Evolutionary conservation across 2,329 filamentous ascomycete genomes (phyloP).

Genomic region (Botryotinia narcissicola): DNA sequence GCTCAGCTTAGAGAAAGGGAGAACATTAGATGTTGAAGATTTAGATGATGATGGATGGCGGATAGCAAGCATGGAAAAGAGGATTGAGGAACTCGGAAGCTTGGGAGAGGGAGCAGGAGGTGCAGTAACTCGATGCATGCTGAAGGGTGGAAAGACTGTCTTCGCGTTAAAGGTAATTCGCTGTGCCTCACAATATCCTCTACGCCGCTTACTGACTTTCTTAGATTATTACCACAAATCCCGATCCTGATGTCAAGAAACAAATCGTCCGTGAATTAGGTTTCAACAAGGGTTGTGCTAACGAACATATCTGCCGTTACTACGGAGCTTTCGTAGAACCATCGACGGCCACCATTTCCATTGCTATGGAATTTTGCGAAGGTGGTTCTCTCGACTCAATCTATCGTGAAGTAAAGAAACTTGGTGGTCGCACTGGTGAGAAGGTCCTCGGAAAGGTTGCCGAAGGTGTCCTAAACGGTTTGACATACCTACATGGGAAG

Average conservation of each 20-base stretch:
- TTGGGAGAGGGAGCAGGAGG: conserved; percentile 94
- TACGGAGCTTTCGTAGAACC: conserved; percentile 97
- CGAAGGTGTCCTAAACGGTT: conserved; percentile 86
- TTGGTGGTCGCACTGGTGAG: conserved; percentile 91
- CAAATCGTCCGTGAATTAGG: conserved; percentile 94
- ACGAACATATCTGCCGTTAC: conserved; percentile 94
- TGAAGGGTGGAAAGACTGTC: conserved; percentile 88
- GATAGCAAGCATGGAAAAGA: conserved; percentile 83
- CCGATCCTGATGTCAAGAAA: conserved; percentile 96
- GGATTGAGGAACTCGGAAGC: conserved; percentile 84
- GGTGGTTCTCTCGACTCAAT: conserved; percentile 94
- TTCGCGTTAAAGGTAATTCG: conserved; percentile 86
- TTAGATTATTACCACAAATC: conserved; percentile 96
- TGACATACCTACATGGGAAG: conserved; percentile 91
- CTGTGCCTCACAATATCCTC: conserved; percentile 19
- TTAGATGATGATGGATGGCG: conserved; percentile 94
- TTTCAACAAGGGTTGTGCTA: conserved; percentile 97
- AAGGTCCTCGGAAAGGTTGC: conserved; percentile 97
- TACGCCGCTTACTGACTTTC: conserved; percentile 5
- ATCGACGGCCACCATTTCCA: conserved; percentile 93
- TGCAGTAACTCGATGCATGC: conserved; percentile 84
- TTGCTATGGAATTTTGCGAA: conserved; percentile 99
- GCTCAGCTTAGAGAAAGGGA: conserved; percentile 75
- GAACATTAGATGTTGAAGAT: conserved; percentile 86
- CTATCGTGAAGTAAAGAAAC: conserved; percentile 94